Evolutionary conservation across 108 stramenopile genomes (phyloP), one percentile per base, ranked within the genome.

Genomic region (Pelagomonas calceolata): DNA sequence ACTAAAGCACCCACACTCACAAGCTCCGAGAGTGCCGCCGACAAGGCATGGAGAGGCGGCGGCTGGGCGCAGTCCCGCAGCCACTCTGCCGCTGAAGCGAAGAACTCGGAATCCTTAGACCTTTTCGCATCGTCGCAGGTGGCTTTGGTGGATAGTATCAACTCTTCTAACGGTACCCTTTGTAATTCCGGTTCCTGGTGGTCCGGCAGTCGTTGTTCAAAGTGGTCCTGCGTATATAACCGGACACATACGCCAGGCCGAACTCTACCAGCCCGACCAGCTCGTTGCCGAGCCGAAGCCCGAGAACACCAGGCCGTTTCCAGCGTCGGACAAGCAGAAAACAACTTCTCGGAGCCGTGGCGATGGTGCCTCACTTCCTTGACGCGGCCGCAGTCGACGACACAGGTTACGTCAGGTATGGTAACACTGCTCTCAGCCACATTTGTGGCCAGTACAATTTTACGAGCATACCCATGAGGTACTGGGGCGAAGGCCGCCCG

Each of bases 401-500:
- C 84, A 70, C 85, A 83, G 34, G 88, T 82, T 4, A 89, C 88
- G 85, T 96, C 96, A 35, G 90, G 88, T 76, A 99, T 94, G 30
- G 98, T 99, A 65, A 98, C 88, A 64, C 88, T 89, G 10, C 94
- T 95, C 82, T 95, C 94, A 0, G 92, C 92, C 37, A 96, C 93
- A 81, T 95, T 95, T 0, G 94, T 95, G 16, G 90, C 76, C 30
- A 93, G 75, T 14, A 92, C 83, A 0, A 97, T 85, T 77, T 97
- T 95, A 66, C 83, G 71, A 65, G 81, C 79, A 5, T 89, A 88
- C 14, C 31, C 21, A 30, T 63, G 77, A 0, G 82, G 65, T 12
- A 12, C 39, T 44, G 76, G 79, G 30, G 75, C 33, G 71, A 90
- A 90, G 65, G 89, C 89, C 46, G 81, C 79, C 51, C 86, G 74